Base-by-base conservation (phyloP, 805 yeast species). In the Starmerella powellii region DNA sequence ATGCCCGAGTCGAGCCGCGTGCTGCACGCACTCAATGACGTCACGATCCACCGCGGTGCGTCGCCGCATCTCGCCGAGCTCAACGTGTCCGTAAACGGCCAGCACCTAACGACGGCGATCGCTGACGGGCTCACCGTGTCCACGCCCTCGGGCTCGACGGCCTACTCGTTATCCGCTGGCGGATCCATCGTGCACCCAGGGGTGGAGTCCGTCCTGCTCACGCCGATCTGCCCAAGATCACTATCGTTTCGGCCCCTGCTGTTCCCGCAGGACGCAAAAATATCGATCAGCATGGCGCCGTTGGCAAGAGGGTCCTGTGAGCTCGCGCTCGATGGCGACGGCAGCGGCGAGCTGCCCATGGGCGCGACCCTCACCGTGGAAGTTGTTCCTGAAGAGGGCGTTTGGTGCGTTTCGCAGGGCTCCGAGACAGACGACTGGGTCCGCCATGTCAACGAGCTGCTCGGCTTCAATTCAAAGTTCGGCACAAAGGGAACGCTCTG, bases 101-200 rank as follows among this genome's bases (percentile, higher is more conserved):
- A 81, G 57, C 80, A 78, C 55, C 64, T 88, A 41, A 88, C 97
- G 6, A 74, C 87, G 40, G 86, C 95, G 4, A 81, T 88, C 0
- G 95, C 93, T 1, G 97, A 88, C 61, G 97, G 97, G 30, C 71
- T 87, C 8, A 74, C 78, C 4, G 68, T 85, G 35, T 71, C 91
- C 2, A 82, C 96, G 0, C 97, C 97, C 15, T 87, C 96, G 0
- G 97, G 97, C 0, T 83, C 94, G 8, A 87, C 96, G 0, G 95
- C 96, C 0, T 87, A 87, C 56, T 82, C 94, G 0, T 64, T 87
- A 40, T 74, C 84, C 23, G 75, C 94, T 1, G 96, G 97, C 12
- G 97, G 97, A 1, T 76, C 94, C 12, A 87, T 87, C 45, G 88
- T 84, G 1, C 93, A 87, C 50, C 96, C 97, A 0, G 63, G 77